Conservation (phyloP, 257 asterid species). For the Solanum chmielewskii region DNA sequence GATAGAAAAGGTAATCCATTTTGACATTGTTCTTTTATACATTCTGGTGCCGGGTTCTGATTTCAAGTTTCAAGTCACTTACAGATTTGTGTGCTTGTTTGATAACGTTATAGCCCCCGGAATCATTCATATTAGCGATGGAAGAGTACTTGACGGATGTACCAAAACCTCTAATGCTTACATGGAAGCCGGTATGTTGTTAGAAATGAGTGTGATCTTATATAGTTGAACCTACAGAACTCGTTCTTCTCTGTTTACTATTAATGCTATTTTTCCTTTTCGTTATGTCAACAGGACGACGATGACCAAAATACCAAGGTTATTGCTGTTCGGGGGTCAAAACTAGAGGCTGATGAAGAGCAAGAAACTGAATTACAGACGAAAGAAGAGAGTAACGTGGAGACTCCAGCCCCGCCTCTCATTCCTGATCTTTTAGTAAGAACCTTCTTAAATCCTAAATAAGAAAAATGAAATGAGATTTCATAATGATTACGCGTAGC, state of each 20-base stretch:
- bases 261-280: not conserved
- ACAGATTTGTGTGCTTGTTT: not conserved
- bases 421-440: conserved; percentile 60
- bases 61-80: not conserved
- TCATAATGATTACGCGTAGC: not conserved
- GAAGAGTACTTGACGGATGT: conserved; percentile 66
- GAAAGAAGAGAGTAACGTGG: conserved; percentile 8
- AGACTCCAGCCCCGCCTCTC: conserved; percentile 19
- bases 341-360: conserved; percentile 18
- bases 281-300: conserved; percentile 26
- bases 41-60: not conserved
- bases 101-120: conserved; percentile 26
- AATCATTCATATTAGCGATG: conserved; percentile 53
- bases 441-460: not conserved
- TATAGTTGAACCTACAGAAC: not conserved
- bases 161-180: conserved; percentile 51
- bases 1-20: conserved; percentile 49
- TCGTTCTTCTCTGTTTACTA: not conserved
- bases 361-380: conserved; percentile 4
- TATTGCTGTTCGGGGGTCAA: conserved; percentile 13
- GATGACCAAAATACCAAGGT: conserved; percentile 11
- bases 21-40: not conserved
- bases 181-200: conserved; percentile 41
- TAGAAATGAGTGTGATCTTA: not conserved
- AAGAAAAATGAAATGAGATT: not conserved